phyloP scores from a whole-genome alignment of 257 asterid species.

The Anisodus tanguticus region DNA sequence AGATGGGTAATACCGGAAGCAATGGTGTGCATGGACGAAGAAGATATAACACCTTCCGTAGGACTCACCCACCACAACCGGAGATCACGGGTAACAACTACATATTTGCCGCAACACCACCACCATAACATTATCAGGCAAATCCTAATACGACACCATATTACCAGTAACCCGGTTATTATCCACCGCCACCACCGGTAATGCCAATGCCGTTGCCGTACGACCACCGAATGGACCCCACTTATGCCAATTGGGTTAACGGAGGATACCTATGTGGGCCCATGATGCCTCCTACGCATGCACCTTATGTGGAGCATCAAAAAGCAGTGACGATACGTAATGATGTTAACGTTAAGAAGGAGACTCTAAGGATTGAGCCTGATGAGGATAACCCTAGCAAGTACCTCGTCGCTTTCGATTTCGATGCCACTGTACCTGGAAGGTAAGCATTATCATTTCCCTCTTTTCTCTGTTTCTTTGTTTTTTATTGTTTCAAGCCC shows the following conservation, averaged over 20 bases:
- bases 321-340: constrained; percentile 94
- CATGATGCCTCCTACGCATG: constrained; percentile 57
- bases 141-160: constrained; percentile 70
- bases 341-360: constrained; percentile 92
- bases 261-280: constrained; percentile 79
- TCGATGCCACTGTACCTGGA: constrained; percentile 89
- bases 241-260: constrained; percentile 67
- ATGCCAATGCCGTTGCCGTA: constrained; percentile 40
- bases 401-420: constrained; percentile 79
- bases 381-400: constrained; percentile 85
- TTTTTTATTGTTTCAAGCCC: too few species aligned
- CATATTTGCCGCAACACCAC: constrained; percentile 80
- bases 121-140: constrained; percentile 74
- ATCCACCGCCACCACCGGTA: constrained; percentile 58
- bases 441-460: constrained; percentile 53
- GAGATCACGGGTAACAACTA: constrained; percentile 73
- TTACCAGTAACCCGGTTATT: constrained; percentile 87
- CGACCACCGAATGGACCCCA: constrained; percentile 31
- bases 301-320: constrained; percentile 91
- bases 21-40: constrained; percentile 68
- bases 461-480: too few species aligned
- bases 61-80: constrained; percentile 68
- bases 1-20: constrained; percentile 89
- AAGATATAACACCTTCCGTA: constrained; percentile 50
- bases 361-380: constrained; percentile 72